Base-by-base conservation (phyloP, 2,329 filamentous ascomycete species). In the Penicillium aurantiogriseum region DNA sequence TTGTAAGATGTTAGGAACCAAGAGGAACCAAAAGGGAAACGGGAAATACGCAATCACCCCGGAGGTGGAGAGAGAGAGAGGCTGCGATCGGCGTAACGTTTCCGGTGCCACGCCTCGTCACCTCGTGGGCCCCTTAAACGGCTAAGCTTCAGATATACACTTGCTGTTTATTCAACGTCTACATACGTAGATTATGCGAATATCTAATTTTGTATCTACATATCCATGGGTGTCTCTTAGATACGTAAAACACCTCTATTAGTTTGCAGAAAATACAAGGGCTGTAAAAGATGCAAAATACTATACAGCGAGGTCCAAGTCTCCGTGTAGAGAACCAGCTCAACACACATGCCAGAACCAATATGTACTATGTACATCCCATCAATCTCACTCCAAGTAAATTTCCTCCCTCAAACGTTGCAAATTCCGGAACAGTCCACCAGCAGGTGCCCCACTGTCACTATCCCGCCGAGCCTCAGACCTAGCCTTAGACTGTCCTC, bases 381-480 rank as follows among this genome's bases (percentile, higher is more conserved):
- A 45, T 7, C 15, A 44, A 44, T 61, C 15, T 68, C 65, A 82
- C 59, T 82, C 80, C 57, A 81, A 70, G 61, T 82, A 82, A 44
- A 83, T 80, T 59, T 83, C 81, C 57, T 82, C 80, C 50, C 80
- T 78, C 63, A 84, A 69, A 50, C 81, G 79, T 58, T 81, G 77
- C 54, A 84, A 63, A 62, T 81, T 82, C 61, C 78, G 76, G 64
- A 84, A 77, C 60, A 84, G 77, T 2, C 81, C 82, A 62, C 79
- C 79, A 4, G 74, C 77, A 35, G 75, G 75, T 44, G 76, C 77
- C 51, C 70, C 73, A 60, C 71, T 74, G 62, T 71, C 69, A 55
- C 60, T 64, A 53, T 66, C 63, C 50, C 63, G 58, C 49, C 60
- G 61, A 57, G 64, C 63, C 42, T 69, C 65, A 31, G 58, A 77